Evolutionary conservation across 768 basidiomycete genomes (phyloP).

Genomic region (Nevesoporus exiguus): DNA sequence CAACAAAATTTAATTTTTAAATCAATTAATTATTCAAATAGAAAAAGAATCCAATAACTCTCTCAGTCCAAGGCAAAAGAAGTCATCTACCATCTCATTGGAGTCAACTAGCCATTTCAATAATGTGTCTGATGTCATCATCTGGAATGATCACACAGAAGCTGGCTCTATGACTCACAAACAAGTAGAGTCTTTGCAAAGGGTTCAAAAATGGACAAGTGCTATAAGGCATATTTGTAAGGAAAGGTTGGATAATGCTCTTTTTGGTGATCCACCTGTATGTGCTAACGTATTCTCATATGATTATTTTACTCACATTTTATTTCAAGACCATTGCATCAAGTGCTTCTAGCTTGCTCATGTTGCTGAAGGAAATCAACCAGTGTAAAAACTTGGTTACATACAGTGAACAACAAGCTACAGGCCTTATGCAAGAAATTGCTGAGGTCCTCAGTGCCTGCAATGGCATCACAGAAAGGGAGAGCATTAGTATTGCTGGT

Average conservation of each 20-base stretch:
- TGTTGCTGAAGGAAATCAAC: slow-evolving; percentile 22
- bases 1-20: not conserved
- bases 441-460: not conserved
- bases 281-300: not conserved
- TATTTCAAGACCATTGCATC: slow-evolving; percentile 1
- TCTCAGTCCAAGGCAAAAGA: not conserved
- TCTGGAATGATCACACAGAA: not conserved
- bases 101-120: not conserved
- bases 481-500: slow-evolving; percentile 10
- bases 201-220: slow-evolving; percentile 16
- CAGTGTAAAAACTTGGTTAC: slow-evolving; percentile 20
- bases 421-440: slow-evolving; percentile 12
- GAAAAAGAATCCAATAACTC: not conserved
- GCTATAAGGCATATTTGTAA: slow-evolving; percentile 2
- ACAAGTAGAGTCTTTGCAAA: not conserved
- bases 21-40: not conserved
- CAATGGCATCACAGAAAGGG: not conserved
- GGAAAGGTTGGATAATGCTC: not conserved
- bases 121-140: not conserved
- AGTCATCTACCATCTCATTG: not conserved
- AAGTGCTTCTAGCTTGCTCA: slow-evolving; percentile 14
- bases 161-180: not conserved
- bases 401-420: slow-evolving; percentile 7
- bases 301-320: not conserved
- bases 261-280: slow-evolving; percentile 24